Evolutionary conservation across 441 rosid genomes (phyloP).

Genomic region (Erodium chrysanthum): DNA sequence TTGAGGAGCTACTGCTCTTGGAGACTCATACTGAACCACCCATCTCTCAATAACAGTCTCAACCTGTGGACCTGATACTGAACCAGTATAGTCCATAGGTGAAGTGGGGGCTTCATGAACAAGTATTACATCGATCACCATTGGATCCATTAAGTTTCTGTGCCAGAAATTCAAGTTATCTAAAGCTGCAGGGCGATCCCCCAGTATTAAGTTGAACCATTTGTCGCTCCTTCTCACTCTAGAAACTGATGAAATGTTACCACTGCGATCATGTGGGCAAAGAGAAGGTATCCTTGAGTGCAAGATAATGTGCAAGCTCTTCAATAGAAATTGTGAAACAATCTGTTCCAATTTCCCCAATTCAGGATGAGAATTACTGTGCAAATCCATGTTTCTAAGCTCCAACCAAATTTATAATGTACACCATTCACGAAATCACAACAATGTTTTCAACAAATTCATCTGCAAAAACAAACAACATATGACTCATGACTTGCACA

Average conservation of each 20-base stretch:
- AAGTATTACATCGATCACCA: slow-evolving; percentile 69
- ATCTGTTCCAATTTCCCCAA: slow-evolving; percentile 57
- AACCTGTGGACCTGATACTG: slow-evolving; percentile 20
- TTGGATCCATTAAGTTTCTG: slow-evolving; percentile 53
- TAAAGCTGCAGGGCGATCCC: slow-evolving; percentile 66
- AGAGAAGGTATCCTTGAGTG: slow-evolving; percentile 72
- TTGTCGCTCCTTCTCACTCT: slow-evolving; percentile 58
- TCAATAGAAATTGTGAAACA: slow-evolving; percentile 58
- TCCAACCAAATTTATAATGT: not conserved
- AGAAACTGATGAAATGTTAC: slow-evolving; percentile 29
- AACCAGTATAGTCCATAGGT: slow-evolving; percentile 26
- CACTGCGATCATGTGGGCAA: slow-evolving; percentile 31
- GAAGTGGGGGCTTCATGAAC: slow-evolving; percentile 37
- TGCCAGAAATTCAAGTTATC: slow-evolving; percentile 71
- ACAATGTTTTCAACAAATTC: not conserved
- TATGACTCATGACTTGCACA: not conserved
- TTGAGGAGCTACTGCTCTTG: slow-evolving; percentile 32
- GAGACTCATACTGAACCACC: slow-evolving; percentile 64
- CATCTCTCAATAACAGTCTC: slow-evolving; percentile 84
- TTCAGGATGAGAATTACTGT: slow-evolving; percentile 31
- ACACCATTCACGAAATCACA: not conserved
- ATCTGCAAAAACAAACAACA: too few relatives aligned
- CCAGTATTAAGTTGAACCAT: slow-evolving; percentile 82
- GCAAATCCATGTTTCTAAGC: slow-evolving; percentile 32
- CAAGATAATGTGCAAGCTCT: slow-evolving; percentile 64